Evolutionary conservation across 2,329 filamentous ascomycete genomes (phyloP), one percentile per base, ranked within the genome.

Genomic region (Akanthomyces uredinophilus): DNA sequence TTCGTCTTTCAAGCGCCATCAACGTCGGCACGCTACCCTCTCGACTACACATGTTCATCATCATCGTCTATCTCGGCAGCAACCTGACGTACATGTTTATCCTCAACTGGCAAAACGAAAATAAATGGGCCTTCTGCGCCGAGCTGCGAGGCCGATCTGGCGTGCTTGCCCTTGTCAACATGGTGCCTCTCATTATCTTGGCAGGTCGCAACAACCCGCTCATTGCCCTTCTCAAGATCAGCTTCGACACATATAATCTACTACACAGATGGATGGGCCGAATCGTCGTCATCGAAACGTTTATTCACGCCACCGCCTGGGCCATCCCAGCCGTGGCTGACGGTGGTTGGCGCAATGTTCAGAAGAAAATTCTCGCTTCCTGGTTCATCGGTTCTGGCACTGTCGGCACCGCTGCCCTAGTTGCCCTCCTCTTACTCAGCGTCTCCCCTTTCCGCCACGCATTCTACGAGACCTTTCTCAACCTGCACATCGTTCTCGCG

Each of bases 391-490:
- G 75, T 35, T 88, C 85, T 43, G 89, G 88, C 49, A 81, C 85
- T 69, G 77, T 87, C 29, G 87, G 82, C 51, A 83, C 79, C 2
- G 72, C 84, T 54, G 81, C 84, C 43, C 83, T 96, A 71, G 68
- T 84, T 46, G 72, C 90, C 50, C 79, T 98, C 51, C 70, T 90
- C 60, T 70, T 96, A 57, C 79, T 88, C 32, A 88, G 92, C 11
- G 78, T 90, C 60, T 94, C 92, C 2, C 89, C 92, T 0, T 72
- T 99, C 57, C 88, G 95, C 64, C 94, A 97, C 74, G 92, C 93
- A 44, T 97, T 96, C 73, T 99, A 99, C 78, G 95, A 99, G 78
- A 96, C 92, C 1, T 99, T 99, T 78, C 83, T 98, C 68, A 91
- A 90, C 72, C 76, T 89, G 35, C 95, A 98, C 77, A 92, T 96